Evolutionary conservation across 1,284 basidiomycete species (phyloP).

Genomic region (Puccinia triticina): DNA sequence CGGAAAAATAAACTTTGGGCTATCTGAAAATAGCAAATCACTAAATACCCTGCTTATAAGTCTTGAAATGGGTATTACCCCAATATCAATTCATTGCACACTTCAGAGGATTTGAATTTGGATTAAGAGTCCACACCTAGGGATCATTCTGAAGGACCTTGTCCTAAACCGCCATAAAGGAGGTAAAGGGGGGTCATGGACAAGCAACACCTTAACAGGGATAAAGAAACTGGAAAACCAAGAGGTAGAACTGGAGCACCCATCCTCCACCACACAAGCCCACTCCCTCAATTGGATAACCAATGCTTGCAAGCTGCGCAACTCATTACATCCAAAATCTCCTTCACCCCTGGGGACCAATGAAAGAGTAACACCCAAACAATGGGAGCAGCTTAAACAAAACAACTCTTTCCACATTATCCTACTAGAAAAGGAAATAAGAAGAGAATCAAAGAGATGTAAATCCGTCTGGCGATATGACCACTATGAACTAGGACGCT

Average conservation of each 20-base stretch:
- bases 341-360: background rate
- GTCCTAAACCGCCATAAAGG: background rate
- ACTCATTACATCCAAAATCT: too few species aligned
- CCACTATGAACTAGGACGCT: background rate
- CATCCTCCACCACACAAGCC: too few species aligned
- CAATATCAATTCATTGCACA: background rate
- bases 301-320: background rate
- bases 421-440: background rate
- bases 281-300: background rate
- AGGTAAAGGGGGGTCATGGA: too few species aligned
- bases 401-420: background rate
- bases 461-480: background rate
- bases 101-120: background rate
- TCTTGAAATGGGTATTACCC: slow-evolving; percentile 3
- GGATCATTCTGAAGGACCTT: background rate
- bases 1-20: background rate
- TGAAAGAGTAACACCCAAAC: background rate
- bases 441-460: background rate
- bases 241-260: background rate
- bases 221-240: background rate
- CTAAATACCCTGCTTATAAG: background rate
- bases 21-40: background rate
- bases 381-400: background rate
- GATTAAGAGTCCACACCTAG: too few species aligned
- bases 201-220: background rate